Base-by-base conservation (phyloP, 495 filamentous ascomycete genomes). In the Penicillium atrosanguineum region DNA sequence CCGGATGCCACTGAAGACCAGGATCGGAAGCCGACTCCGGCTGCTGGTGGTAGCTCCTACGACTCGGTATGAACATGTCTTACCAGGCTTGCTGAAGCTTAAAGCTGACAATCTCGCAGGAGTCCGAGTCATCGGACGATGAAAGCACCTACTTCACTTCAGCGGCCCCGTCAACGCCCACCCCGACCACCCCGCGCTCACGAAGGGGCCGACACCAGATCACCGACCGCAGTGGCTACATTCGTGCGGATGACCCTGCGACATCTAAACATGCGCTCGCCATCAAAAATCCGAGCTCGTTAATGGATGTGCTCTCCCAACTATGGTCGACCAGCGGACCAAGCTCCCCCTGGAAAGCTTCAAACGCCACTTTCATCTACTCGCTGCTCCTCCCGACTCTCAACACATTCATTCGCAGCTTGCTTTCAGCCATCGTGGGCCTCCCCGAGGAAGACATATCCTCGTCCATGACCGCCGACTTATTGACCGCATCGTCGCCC, bases 281-380 rank as follows among this genome's bases (percentile, higher is more conserved):
- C 12, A 75, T 95, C 31, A 83, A 83, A 43, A 83, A 82, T 46
- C 78, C 87, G 6, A 82, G 86, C 62, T 90, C 90, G 3, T 73
- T 96, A 49, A 78, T 88, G 50, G 87, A 91, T 47, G 89, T 90
- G 4, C 80, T 97, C 50, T 84, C 83, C 7, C 85, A 91, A 65
- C 73, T 96, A 11, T 97, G 92, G 91, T 73, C 80, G n/a, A 90
- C 87, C 57, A 94, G 95, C 66, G 89, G 89, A 7, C 86, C 87
- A 7, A 91, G 88, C 78, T 95, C 94, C 6, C 84, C 96, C 0
- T 98, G 92, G 91, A 97, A 97, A 73, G 90, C 87, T 23, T 85
- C 89, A 29, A 96, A 95, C 62, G 79, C 87, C n/a, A 92, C 90
- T 0, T 96, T 95, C 57, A 78, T 97, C 46, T 91, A 96, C 71